Evolutionary conservation across 2,329 filamentous ascomycete species (phyloP).

Genomic region (Penicillium brasilianum): DNA sequence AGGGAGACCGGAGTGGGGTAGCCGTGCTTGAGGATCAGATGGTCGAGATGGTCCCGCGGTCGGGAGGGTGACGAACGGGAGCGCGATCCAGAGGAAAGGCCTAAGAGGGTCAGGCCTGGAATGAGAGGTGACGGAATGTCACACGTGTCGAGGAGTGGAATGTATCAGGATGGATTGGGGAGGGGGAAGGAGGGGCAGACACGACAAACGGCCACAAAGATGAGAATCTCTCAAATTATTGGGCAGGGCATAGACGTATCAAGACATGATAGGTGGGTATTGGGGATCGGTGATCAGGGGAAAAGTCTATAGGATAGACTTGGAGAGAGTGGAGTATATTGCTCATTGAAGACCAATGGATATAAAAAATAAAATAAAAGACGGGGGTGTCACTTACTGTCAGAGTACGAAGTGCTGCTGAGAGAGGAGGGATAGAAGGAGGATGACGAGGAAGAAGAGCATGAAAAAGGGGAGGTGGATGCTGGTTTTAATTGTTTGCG

Average conservation of each 20-base stretch:
- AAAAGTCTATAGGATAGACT: conserved; percentile 12
- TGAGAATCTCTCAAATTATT: neutral
- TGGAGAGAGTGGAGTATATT: neutral
- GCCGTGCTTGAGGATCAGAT: conserved; percentile 45
- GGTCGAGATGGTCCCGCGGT: conserved; percentile 44
- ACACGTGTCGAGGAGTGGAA: conserved; percentile 36
- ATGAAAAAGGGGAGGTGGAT: conserved; percentile 26
- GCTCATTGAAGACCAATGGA: neutral
- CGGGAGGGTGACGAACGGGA: conserved; percentile 29
- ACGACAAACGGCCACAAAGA: neutral
- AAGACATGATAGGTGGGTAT: conserved; percentile 2
- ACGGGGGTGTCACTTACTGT: conserved; percentile 18
- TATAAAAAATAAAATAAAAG: neutral
- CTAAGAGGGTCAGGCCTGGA: conserved; percentile 36
- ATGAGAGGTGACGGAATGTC: conserved; percentile 32
- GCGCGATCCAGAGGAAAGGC: conserved; percentile 29
- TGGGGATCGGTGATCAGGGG: neutral
- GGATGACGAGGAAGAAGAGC: conserved; percentile 33
- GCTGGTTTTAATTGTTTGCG: conserved; percentile 25
- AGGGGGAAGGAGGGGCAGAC: conserved; percentile 2
- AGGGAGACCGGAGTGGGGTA: conserved; percentile 46
- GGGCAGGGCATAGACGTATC: neutral
- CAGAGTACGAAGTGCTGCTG: conserved; percentile 25
- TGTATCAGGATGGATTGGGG: conserved; percentile 11
- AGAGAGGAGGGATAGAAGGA: conserved; percentile 40